Conservation (phyloP, 2,329 filamentous ascomycete genomes). For the Clarireedia sp. region DNA sequence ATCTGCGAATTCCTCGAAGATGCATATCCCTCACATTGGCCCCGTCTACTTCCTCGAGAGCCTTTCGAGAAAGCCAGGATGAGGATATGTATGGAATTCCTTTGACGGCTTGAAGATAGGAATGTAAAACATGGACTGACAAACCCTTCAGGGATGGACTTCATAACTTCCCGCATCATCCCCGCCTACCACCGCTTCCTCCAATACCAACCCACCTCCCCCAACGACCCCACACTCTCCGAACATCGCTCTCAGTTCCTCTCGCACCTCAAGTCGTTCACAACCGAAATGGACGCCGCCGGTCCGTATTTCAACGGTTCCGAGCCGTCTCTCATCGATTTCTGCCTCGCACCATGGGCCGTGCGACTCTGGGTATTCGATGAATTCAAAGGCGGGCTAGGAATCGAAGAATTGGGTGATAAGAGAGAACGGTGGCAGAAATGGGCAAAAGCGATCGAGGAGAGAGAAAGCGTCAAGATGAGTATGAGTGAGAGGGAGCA, state of each 20-base stretch:
- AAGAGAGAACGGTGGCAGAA: conserved; percentile 57
- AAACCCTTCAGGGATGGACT: conserved; percentile 47
- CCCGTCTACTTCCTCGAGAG: conserved; percentile 49
- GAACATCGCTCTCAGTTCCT: conserved; percentile 52
- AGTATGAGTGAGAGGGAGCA: conserved; percentile 61
- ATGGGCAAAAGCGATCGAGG: conserved; percentile 54
- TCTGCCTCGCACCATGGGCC: conserved; percentile 66
- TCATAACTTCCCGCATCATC: conserved; percentile 57
- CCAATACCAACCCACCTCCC: conserved; percentile 45
- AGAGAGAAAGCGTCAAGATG: conserved; percentile 53
- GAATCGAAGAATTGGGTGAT: conserved; percentile 38
- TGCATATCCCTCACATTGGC: conserved; percentile 43
- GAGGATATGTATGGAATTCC: conserved; percentile 45
- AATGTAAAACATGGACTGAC: too few species aligned
- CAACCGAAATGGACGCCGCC: conserved; percentile 48
- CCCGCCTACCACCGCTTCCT: conserved; percentile 59
- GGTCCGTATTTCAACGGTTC: conserved; percentile 64
- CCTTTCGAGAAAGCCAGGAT: conserved; percentile 58
- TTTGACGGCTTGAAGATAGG: too few species aligned
- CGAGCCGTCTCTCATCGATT: conserved; percentile 58
- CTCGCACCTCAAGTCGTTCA: conserved; percentile 50
- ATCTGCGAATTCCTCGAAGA: conserved; percentile 73
- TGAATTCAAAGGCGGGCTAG: conserved; percentile 58
- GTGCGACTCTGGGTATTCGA: conserved; percentile 66
- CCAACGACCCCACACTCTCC: conserved; percentile 36